These are phyloP conservation scores for Toxicodendron radicans DNA, from an alignment of 345 rosid species.

Conservation along the genomic window DNA sequence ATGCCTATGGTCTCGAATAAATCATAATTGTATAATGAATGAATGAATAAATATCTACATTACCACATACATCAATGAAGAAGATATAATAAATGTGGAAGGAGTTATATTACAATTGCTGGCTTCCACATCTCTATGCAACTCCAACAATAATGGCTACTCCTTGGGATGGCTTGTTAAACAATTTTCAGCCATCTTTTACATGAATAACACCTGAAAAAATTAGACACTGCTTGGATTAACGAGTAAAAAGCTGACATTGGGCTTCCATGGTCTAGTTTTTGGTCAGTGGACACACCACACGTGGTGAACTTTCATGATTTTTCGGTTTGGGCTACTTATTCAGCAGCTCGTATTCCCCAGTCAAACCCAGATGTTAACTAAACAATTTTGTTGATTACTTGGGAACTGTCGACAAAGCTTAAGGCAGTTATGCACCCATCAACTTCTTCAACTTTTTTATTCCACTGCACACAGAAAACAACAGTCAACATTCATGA, in stretches of 20 bases:
- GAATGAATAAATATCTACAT: not conserved
- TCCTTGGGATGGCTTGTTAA: not conserved
- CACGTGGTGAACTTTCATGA: not conserved
- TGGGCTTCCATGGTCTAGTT: not conserved
- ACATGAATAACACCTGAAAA: not conserved
- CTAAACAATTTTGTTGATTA: too few relatives aligned
- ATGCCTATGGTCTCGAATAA: too few relatives aligned
- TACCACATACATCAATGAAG: not conserved
- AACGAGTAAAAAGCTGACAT: not conserved
- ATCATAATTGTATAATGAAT: not conserved
- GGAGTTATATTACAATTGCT: not conserved
- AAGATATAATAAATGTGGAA: not conserved
- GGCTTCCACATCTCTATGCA: not conserved
- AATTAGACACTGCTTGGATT: not conserved
- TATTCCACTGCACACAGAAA: slow-evolving; percentile 40
- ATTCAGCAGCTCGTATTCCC: not conserved
- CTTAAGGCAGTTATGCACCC: slow-evolving; percentile 13
- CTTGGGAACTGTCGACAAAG: too few relatives aligned
- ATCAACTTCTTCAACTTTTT: slow-evolving; percentile 43
- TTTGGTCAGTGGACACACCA: not conserved
- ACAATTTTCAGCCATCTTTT: not conserved
- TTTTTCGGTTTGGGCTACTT: not conserved
- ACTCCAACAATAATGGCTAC: not conserved
- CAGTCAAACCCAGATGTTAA: not conserved
- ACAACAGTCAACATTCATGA: not conserved